Base-by-base conservation (phyloP, 345 rosid genomes). In the Schrenkiella parvula region DNA sequence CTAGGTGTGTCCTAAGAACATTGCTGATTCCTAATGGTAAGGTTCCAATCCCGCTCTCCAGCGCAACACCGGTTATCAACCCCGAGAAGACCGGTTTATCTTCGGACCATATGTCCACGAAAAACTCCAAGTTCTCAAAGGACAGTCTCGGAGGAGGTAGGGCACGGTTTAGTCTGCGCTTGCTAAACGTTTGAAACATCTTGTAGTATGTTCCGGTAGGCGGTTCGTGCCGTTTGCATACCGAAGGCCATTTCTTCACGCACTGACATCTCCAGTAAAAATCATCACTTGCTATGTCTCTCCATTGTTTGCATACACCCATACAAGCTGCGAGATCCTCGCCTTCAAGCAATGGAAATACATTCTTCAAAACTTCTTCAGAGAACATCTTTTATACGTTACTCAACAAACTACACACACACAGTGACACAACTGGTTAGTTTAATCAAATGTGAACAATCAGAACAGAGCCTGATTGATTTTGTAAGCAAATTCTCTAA, bases 191-290 rank as follows among this genome's bases (percentile, higher is more conserved):
- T 48, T 84, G 88, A 63, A 82, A 91, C 17, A 95, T 80, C 78
- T 82, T 87, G 83, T 81, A 82, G 78, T 91, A 91, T 18, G 93
- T 85, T 12, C 59, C 72, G 3, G 89, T 79, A 10, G 86, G 93
- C 18, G 95, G 93, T 64, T 22, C 81, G 4, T 83, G 80, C 13
- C 84, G 85, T 81, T 87, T 91, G 85, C 95, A 88, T 77, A 87
- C 69, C 0, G 97, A 91, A 70, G 98, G 99, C 99, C 99, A 95
- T 81, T 82, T 84, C 83, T 82, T 88, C 15, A 88, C 86, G 71
- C 99, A 91, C 13, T 82, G 66, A 25, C 91, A 86, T 82, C 88
- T 95, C 99, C 99, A 95, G n/a, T 89, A 80, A 79, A 86, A 95
- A 77, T 95, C 99, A 31, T 95, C 99, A 42, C 43, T 78, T 1